Evolutionary conservation across 2,329 filamentous ascomycete species (phyloP), one percentile per base, ranked within the genome.

Genomic region (Domatiomyces globalis): DNA sequence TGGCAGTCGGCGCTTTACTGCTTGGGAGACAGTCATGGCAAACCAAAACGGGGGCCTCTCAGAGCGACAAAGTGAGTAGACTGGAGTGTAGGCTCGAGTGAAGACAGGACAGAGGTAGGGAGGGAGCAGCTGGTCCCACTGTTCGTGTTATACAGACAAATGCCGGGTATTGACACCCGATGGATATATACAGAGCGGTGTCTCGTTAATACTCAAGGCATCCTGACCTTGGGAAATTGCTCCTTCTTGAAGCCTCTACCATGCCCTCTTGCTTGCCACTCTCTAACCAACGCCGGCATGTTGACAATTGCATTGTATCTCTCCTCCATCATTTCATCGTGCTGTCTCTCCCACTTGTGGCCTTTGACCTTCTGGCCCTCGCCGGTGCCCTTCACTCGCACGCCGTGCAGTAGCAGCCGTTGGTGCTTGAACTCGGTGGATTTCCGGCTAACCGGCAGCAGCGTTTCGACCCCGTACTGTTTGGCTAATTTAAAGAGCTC

Each of bases 331-430:
- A 83, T 85, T 55, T 78, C 75, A 71, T 85, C 83, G 73, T 95
- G 73, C 63, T 84, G 84, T 66, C 92, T 80, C 75, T 98, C 92
- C 80, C 89, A 86, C 62, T 81, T 77, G 70, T 95, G 90, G 68
- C 92, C 92, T 83, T 96, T 98, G 67, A 95, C 90, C 69, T 78
- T 82, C 71, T 95, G 83, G 52, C 88, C 90, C 60, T 87, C 81
- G 75, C 92, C 90, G 1, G 90, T 96, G 62, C 90, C 90, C 78
- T 89, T 90, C 53, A 95, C 85, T 56, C 83, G 77, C 67, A 95
- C 66, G 48, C 89, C 90, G 58, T 83, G 77, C 73, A 94, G 85
- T 53, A 87, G 79, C 52, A 86, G 74, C 66, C 81, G 78, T 62
- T 79, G 76, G 63, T 88, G 77, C 67, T 70, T 68, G 59, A 65